Conservation (phyloP, 805 yeast genomes). For the Cyberlindnera lachancei region DNA sequence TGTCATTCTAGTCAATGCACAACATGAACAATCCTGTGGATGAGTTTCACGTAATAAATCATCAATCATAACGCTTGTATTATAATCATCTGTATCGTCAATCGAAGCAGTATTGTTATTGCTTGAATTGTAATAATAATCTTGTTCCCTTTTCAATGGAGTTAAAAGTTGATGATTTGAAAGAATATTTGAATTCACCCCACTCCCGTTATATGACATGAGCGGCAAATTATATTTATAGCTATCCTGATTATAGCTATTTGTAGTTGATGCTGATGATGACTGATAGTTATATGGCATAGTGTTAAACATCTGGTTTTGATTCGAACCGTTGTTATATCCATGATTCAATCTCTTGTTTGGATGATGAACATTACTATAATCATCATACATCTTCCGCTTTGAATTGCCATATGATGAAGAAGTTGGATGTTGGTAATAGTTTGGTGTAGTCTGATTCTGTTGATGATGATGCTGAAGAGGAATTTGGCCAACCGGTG, state of each 20-base stretch:
- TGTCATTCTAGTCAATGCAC: conserved; percentile 16
- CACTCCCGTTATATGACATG: no score
- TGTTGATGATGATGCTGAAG: no score
- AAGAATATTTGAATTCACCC: no score
- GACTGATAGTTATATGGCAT: neutral
- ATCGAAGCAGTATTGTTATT: no score
- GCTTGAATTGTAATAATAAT: no score
- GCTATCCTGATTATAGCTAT: neutral
- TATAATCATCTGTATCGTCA: no score
- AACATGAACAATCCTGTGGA: conserved; percentile 11
- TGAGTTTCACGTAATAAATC: no score
- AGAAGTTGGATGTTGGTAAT: neutral
- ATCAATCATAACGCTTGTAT: no score
- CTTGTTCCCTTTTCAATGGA: conserved; percentile 2
- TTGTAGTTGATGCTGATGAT: neutral
- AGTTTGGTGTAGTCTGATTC: no score
- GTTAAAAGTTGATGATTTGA: conserved; percentile 3
- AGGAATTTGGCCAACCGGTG: neutral
- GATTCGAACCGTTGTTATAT: neutral
- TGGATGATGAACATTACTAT: neutral
- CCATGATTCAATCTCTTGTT: neutral
- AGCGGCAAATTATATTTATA: no score
- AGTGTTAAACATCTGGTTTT: neutral
- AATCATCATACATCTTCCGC: neutral
- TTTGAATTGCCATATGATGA: neutral